These are phyloP conservation scores for Cutaneotrichosporon cyanovorans DNA, from an alignment of 1,284 basidiomycete species.

Conservation along the genomic window DNA sequence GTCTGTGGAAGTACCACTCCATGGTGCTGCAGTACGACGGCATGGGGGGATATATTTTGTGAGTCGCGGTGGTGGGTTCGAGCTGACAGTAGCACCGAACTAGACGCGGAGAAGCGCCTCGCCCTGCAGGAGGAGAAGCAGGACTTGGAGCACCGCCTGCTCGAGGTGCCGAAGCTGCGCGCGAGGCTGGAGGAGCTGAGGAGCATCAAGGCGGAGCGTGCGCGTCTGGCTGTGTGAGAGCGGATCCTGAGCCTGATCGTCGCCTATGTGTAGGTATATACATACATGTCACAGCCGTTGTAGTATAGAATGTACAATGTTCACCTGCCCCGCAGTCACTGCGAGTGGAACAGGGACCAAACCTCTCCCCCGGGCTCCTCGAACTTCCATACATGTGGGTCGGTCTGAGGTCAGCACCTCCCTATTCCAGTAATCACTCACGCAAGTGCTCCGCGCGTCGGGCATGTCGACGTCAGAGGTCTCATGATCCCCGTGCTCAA, in stretches of 20 bases:
- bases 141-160: slow-evolving; percentile 64
- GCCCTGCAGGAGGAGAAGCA: slow-evolving; percentile 93
- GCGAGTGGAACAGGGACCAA: no score
- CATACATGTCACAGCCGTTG: no score
- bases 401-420: no score
- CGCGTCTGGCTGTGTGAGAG: neutral
- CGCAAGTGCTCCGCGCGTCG: no score
- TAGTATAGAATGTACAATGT: no score
- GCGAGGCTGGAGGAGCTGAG: slow-evolving; percentile 65
- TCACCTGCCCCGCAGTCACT: no score
- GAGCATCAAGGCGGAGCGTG: slow-evolving; percentile 38
- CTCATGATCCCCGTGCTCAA: no score
- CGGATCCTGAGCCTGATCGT: neutral
- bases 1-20: slow-evolving; percentile 90
- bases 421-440: no score
- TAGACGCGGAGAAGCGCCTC: slow-evolving; percentile 85
- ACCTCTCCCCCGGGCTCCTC: no score
- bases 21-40: slow-evolving; percentile 80
- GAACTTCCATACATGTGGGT: no score
- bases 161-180: slow-evolving; percentile 79
- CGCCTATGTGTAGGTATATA: no score
- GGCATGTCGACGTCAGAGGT: no score
- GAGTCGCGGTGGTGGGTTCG: slow-evolving; percentile 34
- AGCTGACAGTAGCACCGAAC: slow-evolving; percentile 57
- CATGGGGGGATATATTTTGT: slow-evolving; percentile 59